Evolutionary conservation across 2,329 filamentous ascomycete genomes (phyloP).

Genomic region (Calonectria crousiana): DNA sequence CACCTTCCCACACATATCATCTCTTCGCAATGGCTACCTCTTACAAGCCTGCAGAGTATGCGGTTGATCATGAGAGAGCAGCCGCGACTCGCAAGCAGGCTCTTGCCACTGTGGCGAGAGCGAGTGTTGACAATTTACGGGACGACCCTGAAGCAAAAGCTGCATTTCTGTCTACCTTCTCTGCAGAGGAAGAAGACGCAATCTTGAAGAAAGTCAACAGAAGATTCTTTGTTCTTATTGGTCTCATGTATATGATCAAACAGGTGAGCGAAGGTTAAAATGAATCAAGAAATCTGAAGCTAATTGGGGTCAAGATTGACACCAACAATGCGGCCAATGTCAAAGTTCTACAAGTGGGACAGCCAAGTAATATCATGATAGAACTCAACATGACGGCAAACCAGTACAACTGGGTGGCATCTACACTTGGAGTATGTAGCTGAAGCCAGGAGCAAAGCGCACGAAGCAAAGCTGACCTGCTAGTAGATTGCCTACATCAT

Average conservation of each 20-base stretch:
- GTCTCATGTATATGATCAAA: conserved; percentile 57
- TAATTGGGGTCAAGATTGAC: conserved; percentile 44
- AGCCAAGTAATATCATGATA: conserved; percentile 18
- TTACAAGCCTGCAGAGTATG: background rate
- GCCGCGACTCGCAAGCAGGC: background rate
- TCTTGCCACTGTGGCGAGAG: background rate
- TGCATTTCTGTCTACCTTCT: conserved; percentile 54
- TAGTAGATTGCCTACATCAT: conserved; percentile 53
- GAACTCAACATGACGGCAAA: conserved; percentile 21
- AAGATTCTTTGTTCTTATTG: conserved; percentile 53
- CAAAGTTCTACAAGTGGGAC: conserved; percentile 56
- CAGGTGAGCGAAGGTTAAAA: conserved; percentile 26
- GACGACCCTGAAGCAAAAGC: background rate
- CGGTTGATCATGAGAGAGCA: background rate
- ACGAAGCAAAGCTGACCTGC: conserved; percentile 46
- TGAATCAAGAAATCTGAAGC: background rate
- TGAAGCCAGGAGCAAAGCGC: conserved; percentile 9
- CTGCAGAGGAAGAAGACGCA: conserved; percentile 50
- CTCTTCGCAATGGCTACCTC: background rate
- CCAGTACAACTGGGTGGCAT: conserved; percentile 23
- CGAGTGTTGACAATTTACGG: background rate
- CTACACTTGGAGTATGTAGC: conserved; percentile 3
- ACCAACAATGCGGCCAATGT: conserved; percentile 55
- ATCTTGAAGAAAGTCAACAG: conserved; percentile 56
- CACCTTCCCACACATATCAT: background rate